These are phyloP conservation scores for Arthrobotrys iridis DNA, from an alignment of 2,329 filamentous ascomycete genomes.

Conservation along the genomic window DNA sequence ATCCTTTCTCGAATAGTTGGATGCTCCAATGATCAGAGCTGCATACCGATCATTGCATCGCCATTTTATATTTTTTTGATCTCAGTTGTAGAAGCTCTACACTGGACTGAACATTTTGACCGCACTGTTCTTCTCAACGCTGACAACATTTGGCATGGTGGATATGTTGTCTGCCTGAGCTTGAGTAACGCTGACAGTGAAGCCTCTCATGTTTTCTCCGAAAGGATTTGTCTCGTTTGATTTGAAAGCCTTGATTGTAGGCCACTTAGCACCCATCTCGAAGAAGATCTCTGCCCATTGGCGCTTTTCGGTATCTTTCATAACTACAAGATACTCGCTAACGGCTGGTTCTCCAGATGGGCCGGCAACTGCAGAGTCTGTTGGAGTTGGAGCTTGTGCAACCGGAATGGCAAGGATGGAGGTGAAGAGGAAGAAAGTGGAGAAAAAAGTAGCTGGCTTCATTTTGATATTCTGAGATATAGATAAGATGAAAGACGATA, in stretches of 20 bases:
- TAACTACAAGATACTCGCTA: conserved; percentile 10
- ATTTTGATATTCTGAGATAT: conserved; percentile 13
- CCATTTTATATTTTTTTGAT: background rate
- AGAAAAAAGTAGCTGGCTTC: conserved; percentile 15
- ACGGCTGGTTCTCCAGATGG: background rate
- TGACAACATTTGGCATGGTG: conserved; percentile 20
- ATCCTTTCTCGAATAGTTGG: background rate
- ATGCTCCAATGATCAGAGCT: background rate
- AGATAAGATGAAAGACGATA: background rate
- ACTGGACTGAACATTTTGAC: conserved; percentile 11
- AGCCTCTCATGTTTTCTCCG: conserved; percentile 15
- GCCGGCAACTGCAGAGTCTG: background rate
- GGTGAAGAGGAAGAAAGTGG: conserved; percentile 8
- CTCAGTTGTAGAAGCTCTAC: background rate
- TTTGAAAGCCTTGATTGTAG: background rate
- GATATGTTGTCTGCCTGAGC: conserved; percentile 23
- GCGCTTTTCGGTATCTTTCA: conserved; percentile 14
- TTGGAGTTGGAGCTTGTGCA: background rate
- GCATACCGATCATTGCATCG: background rate
- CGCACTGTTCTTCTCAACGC: conserved; percentile 18
- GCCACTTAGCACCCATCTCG: conserved; percentile 11
- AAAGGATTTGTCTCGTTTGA: conserved; percentile 3
- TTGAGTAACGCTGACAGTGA: conserved; percentile 7
- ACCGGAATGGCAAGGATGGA: background rate
- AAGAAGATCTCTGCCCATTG: conserved; percentile 17